Evolutionary conservation across 129 eudicot genomes (phyloP), one percentile per base, ranked within the genome.

Genomic region (Arctium lappa): DNA sequence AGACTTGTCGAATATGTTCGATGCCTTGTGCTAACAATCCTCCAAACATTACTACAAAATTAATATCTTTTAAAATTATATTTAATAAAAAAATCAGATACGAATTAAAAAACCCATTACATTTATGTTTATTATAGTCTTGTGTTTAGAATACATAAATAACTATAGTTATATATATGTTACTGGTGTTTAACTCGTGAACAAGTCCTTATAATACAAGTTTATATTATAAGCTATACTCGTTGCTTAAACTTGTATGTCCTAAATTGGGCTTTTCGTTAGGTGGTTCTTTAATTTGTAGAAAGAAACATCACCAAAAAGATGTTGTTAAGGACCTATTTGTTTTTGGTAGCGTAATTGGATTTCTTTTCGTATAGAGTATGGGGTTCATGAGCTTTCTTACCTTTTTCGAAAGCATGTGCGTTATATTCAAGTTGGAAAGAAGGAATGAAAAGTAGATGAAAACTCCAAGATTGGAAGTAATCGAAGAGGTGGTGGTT

Each of bases 11-110:
- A 84, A 84, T 84, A 73, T 79, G 83, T 63, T 84, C 72, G 33
- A 79, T 84, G 75, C 83, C 53, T 84, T 73, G 40, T 84, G 87
- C 75, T 80, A 60, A 73, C 87, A 84, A 79, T 33, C 44, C 76
- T 79, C 11, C 76, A 40, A 42, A 84, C 87, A 84, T 84, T 15
- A 78, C 48, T 77, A 77, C 44, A 29, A 77, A 16, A 18, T 60
- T 2, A 22, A 9, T 30, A 39, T 75, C 12, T 69, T 36, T 68
- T 22, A 22, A 36, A 18, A 74, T 82, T 9, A 48, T 76, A 7
- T 7, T 48, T 8, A n/a, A 1, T 34, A 3, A 75, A 46, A 46
- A 6, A 69, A 22, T 7, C 8, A 50, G 10, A 33, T 12, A 31
- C 22, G 4, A n/a, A 16, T 44, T 6, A 63, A 65, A 22, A 56